Evolutionary conservation across 257 asterid species (phyloP), one percentile per base, ranked within the genome.

Genomic region (Petunia axillaris): DNA sequence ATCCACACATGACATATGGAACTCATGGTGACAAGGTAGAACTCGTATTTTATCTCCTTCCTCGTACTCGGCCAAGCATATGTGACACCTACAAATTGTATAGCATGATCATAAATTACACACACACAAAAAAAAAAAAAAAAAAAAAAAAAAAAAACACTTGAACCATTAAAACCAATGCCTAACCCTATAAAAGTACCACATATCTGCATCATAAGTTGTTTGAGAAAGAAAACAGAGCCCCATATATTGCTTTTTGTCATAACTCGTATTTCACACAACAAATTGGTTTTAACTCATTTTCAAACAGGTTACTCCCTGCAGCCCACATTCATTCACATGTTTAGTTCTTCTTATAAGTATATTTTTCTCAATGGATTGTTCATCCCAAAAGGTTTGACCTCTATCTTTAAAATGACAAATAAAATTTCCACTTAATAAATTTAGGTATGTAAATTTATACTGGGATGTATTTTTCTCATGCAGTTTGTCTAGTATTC

Each of bases 11-110:
- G 88, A 15, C 81, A 88, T 59, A 82, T 95, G 99, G 84, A 81
- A 93, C 86, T 95, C 98, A 14, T 95, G 99, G 83, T 84, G 91
- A 84, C 98, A 95, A 62, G 99, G 98, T 46, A 95, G 94, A 80
- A 89, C 84, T 8, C 98, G 91, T 83, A 95, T 90, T 74, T 82
- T 84, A 83, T 93, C 98, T 81, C 92, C 98, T 77, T 93, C 98
- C 81, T 91, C 98, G 1, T 95, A 95, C 85, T 93, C 99, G 1
- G 89, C 90, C 84, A 95, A 89, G 85, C 99, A 95, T 76, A 95
- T 93, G 83, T 92, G 90, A 84, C 99, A 95, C 93, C 99, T 95
- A 88, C 80, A 82, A 8, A 65, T 64, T 16, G 78, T 57, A 81
- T 36, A 71, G 43, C 63, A 75, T 62, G 63, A 64, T 40, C 57